Percentiles rank a stretch among this genome's conserved stretches.
These are phyloP conservation scores for Heliamphora exappendiculata DNA, from an alignment of 148 eudicot genomes.

Conservation along the genomic window DNA sequence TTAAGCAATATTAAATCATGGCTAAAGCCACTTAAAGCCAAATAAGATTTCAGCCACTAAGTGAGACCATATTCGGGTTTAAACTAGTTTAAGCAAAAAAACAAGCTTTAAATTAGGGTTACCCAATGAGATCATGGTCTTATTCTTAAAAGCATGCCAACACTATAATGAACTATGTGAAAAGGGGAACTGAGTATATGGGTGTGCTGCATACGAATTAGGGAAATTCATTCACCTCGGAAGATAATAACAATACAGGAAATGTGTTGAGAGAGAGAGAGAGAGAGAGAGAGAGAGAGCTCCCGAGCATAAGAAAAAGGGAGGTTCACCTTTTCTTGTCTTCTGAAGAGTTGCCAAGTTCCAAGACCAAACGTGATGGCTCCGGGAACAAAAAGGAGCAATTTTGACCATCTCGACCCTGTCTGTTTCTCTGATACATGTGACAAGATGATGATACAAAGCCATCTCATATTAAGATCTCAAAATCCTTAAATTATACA, in stretches of 20 bases:
- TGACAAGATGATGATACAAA: not conserved
- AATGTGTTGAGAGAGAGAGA: not conserved
- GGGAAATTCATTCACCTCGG: not conserved
- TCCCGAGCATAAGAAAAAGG: not conserved
- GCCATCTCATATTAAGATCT: not conserved
- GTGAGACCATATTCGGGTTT: too few relatives aligned
- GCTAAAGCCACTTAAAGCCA: too few relatives aligned
- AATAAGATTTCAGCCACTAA: too few relatives aligned
- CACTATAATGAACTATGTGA: too few relatives aligned
- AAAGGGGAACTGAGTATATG: too few relatives aligned
- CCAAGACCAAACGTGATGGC: conserved; percentile 91
- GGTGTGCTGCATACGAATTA: too few relatives aligned
- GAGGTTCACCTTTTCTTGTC: conserved; percentile 74
- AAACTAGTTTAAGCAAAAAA: too few relatives aligned
- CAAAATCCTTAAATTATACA: not conserved
- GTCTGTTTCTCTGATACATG: conserved; percentile 35
- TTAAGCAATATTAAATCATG: too few relatives aligned
- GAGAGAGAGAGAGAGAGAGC: not conserved
- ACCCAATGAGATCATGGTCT: too few relatives aligned
- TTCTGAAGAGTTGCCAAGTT: conserved; percentile 84
- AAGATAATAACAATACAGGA: not conserved
- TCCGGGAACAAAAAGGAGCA: conserved; percentile 87
- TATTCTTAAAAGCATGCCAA: too few relatives aligned
- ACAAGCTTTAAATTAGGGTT: too few relatives aligned
- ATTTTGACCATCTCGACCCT: conserved; percentile 59